Base-by-base conservation (phyloP, 2,329 filamentous ascomycete genomes). In the Xylaria sp. region DNA sequence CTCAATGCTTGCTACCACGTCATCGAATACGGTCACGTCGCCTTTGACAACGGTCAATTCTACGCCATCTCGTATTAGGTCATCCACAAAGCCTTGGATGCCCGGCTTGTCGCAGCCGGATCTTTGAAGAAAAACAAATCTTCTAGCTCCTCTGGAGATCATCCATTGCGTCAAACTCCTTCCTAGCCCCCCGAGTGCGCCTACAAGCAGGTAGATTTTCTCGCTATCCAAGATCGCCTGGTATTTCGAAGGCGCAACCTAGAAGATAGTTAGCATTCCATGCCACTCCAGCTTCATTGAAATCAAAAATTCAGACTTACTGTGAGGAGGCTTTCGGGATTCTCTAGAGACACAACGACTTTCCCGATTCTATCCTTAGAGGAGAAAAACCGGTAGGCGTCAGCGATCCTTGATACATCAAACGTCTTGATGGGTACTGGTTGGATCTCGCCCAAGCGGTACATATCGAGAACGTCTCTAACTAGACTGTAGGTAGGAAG, bases 161-260 rank as follows among this genome's bases (percentile, higher is more conserved):
- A 78, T 75, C 72, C 72, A 76, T 0, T 57, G 58, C 3, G 66
- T 68, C 3, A 78, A 55, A 43, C 73, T 75, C 10, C 73, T 68
- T 0, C 76, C 75, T 0, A 78, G 60, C 1, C 75, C 75, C 4
- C 76, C 75, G 1, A 72, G 63, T 15, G 65, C 67, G 0, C 70
- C 68, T 1, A 70, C 37, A 1, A 71, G 58, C 2, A 71, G 54
- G 43, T 71, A 69, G 1, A 60, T 60, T 23, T 66, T 66, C 3
- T 55, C 40, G 9, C 52, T 27, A n/a, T 62, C 49, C n/a, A 68
- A 44, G 3, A 54, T n/a, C 1, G 56, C 55, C 3, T 21, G 17
- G 40, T 63, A 68, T 10, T 31, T 58, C 4, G 63, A 13, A 4
- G 54, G 58, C 3, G 48, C 31, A 10, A 62, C 55, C 35, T 38